phyloP scores from a whole-genome alignment of 2,329 filamentous ascomycete species.

The Myriosclerotinia duriaeana region DNA sequence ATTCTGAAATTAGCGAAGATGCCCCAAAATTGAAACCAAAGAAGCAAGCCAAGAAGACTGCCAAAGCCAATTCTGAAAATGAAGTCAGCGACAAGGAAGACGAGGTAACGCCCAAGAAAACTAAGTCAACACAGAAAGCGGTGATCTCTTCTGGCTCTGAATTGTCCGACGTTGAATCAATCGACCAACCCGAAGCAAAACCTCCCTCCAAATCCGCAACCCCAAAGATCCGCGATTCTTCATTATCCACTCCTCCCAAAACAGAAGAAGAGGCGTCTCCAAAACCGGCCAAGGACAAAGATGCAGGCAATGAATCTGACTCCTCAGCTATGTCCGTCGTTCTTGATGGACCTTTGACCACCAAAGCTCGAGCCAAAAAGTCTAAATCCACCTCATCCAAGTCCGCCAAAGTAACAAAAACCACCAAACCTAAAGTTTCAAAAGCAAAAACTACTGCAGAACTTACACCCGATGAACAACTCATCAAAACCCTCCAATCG shows the following conservation, averaged over 20 bases:
- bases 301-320: constrained; percentile 46
- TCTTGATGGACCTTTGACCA: constrained; percentile 56
- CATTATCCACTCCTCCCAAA: constrained; percentile 16
- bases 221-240: constrained; percentile 24
- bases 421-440: constrained; percentile 38
- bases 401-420: constrained; percentile 37
- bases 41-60: constrained; percentile 10
- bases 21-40: constrained; percentile 23
- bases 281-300: constrained; percentile 23
- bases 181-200: constrained; percentile 8
- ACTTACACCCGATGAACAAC: constrained; percentile 64
- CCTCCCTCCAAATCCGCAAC: constrained; percentile 22
- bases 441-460: constrained; percentile 45
- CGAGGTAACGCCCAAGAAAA: constrained; percentile 1
- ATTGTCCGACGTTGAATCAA: constrained; percentile 15
- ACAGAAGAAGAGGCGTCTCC: constrained; percentile 27
- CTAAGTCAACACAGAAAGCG: neutral
- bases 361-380: constrained; percentile 41
- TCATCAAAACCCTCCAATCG: constrained; percentile 84
- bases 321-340: constrained; percentile 68
- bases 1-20: constrained; percentile 29
- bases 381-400: constrained; percentile 45
- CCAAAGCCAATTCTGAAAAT: neutral
- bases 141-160: neutral
- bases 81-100: constrained; percentile 17